A percentile compares a stretch with the other conserved stretches of the same genome.
Evolutionary conservation across 352 stramenopile genomes (phyloP).

Genomic region (Phytophthora macrochlamydospora): DNA sequence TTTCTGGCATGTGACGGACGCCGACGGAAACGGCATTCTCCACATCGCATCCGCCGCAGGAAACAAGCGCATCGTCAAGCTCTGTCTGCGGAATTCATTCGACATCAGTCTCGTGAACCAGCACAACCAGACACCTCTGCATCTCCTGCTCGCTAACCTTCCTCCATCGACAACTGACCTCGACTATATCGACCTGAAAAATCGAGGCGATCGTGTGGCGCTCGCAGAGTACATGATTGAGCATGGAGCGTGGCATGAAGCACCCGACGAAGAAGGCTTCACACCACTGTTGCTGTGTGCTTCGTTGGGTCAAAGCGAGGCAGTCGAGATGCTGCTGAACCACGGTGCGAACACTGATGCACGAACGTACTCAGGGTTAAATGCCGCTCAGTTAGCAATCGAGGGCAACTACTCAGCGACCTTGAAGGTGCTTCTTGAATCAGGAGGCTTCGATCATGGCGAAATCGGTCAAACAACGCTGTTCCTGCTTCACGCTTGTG

Average conservation of each 20-base stretch:
- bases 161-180: constrained; percentile 11
- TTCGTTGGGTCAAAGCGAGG: constrained; percentile 62
- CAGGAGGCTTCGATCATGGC: constrained; percentile 48
- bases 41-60: constrained; percentile 70
- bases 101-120: constrained; percentile 74
- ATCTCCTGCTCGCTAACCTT: constrained; percentile 76
- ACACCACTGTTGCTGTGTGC: constrained; percentile 70
- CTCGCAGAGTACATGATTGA: constrained; percentile 86
- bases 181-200: constrained; percentile 12
- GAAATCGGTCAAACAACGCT: constrained; percentile 43
- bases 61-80: constrained; percentile 81
- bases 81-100: constrained; percentile 77
- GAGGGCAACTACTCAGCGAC: constrained; percentile 65
- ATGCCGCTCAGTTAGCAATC: constrained; percentile 56
- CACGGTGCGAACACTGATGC: constrained; percentile 62
- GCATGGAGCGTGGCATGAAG: constrained; percentile 84
- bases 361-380: constrained; percentile 43
- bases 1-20: constrained; percentile 58
- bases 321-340: constrained; percentile 73
- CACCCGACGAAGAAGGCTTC: constrained; percentile 58
- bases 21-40: constrained; percentile 70
- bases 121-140: constrained; percentile 63
- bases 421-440: constrained; percentile 56
- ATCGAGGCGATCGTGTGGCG: constrained; percentile 47
- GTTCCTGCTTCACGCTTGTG: constrained; percentile 67